Evolutionary conservation across 1,139 yeast genomes (phyloP), one percentile per base, ranked within the genome.

Genomic region (Blastobotrys arbuscula): DNA sequence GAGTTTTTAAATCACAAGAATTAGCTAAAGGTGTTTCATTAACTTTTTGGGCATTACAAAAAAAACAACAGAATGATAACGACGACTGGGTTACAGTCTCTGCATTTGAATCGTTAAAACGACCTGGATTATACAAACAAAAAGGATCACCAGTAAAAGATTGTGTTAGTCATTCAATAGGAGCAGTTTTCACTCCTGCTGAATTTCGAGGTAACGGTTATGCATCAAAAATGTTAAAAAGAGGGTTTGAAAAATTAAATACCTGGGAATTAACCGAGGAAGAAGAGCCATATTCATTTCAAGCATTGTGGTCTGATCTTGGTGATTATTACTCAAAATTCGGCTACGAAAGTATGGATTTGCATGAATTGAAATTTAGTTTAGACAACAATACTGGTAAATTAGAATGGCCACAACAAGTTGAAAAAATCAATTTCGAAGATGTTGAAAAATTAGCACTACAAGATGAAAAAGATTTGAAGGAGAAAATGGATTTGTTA

Each of bases 271-370:
- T 76, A 39, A 68, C 67, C n/a, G 41, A 59, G 26, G 61, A 58
- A 30, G 61, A 62, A 20, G 46, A 55, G 6, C 54, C 63, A 38
- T 70, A 74, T 49, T 75, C 77, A 16, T 72, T 75, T 47, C 66
- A 74, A 13, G 77, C 74, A 50, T 70, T 84, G 51, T 84, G 84
- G 71, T 82, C 89, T 33, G 94, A 84, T 59, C 75, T 85, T 36
- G 90, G 88, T 5, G 81, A 79, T 50, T 84, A 77, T 63, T 84
- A 84, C 62, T 63, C 70, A 33, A 69, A 71, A 50, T 72, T 75
- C 57, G 94, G 87, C 1, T 84, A 80, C 63, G 66, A 69, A 39
- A 74, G 51, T 42, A 51, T 53, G n/a, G 54, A 53, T 24, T 39
- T 67, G 16, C 44, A 53, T 8, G 64, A 60, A 50, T 42, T 62